These are phyloP conservation scores for Huiozyma sinensis DNA, from an alignment of 805 yeast species.

Conservation along the genomic window DNA sequence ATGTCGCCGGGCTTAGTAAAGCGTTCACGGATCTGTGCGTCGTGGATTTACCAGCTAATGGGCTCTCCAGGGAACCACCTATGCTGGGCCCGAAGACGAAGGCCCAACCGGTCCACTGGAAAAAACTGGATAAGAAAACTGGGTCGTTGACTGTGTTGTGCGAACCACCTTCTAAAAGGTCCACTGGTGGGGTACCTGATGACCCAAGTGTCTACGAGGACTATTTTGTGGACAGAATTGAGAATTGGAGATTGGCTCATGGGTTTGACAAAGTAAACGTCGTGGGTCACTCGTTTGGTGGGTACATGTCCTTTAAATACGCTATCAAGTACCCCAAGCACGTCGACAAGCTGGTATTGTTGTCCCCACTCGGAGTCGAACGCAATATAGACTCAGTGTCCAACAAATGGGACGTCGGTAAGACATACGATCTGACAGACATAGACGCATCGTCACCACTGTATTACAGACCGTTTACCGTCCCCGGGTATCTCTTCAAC, in stretches of 20 bases:
- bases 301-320: constrained; percentile 57
- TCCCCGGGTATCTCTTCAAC: constrained; percentile 26
- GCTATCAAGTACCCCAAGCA: constrained; percentile 46
- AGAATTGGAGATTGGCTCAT: constrained; percentile 47
- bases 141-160: not conserved
- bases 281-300: constrained; percentile 75
- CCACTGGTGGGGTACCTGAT: constrained; percentile 5
- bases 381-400: constrained; percentile 50
- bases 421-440: constrained; percentile 26
- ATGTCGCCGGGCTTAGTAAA: constrained; percentile 41
- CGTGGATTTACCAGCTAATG: constrained; percentile 63
- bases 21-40: constrained; percentile 51
- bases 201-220: constrained; percentile 34
- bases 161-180: not conserved
- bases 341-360: constrained; percentile 44
- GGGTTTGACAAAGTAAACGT: constrained; percentile 46
- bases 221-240: constrained; percentile 49
- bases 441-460: constrained; percentile 33
- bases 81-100: constrained; percentile 2
- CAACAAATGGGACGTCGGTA: constrained; percentile 14
- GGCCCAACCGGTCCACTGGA: not conserved
- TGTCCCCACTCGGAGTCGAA: constrained; percentile 76
- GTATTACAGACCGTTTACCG: constrained; percentile 19
- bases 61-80: constrained; percentile 47
- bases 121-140: not conserved